phyloP scores from a whole-genome alignment of 73 alveolate species.

The Paramecium primaurelia region DNA sequence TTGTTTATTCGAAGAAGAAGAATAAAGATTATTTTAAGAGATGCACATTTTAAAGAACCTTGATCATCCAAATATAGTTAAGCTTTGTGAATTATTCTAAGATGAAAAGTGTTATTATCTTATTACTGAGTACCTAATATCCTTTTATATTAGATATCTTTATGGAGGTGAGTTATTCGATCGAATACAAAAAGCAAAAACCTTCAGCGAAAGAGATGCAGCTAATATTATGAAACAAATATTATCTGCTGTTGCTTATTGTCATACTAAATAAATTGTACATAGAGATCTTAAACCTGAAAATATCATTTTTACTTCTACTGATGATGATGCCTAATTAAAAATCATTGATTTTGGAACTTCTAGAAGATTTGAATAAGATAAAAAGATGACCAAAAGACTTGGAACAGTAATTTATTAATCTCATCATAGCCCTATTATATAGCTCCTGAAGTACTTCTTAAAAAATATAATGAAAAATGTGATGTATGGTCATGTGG shows the following conservation, averaged over 20 bases:
- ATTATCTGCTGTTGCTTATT: slow-evolving; percentile 66
- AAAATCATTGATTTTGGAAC: slow-evolving; percentile 63
- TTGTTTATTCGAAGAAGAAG: slow-evolving; percentile 49
- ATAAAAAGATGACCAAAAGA: slow-evolving; percentile 74
- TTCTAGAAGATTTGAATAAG: slow-evolving; percentile 33
- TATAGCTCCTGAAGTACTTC: slow-evolving; percentile 92
- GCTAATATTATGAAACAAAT: slow-evolving; percentile 55
- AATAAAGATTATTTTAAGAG: slow-evolving; percentile 62
- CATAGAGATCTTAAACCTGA: slow-evolving; percentile 77
- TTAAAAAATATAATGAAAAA: slow-evolving; percentile 73
- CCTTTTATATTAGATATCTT: neutral
- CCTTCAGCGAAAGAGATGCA: slow-evolving; percentile 58
- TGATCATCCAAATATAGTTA: slow-evolving; percentile 59
- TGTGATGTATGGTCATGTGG: slow-evolving; percentile 94
- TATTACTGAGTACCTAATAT: slow-evolving; percentile 20
- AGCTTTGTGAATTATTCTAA: slow-evolving; percentile 39
- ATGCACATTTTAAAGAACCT: slow-evolving; percentile 65
- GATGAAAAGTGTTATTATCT: slow-evolving; percentile 51
- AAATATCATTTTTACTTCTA: slow-evolving; percentile 57
- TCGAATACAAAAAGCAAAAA: slow-evolving; percentile 5
- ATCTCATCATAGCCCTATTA: slow-evolving; percentile 60
- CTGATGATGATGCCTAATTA: neutral
- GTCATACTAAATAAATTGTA: slow-evolving; percentile 70
- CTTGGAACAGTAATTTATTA: slow-evolving; percentile 82
- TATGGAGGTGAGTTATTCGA: slow-evolving; percentile 70